Percentiles rank a stretch among this genome's conserved stretches.
phyloP scores from a whole-genome alignment of 129 eudicot species.

The Silybum marianum region DNA sequence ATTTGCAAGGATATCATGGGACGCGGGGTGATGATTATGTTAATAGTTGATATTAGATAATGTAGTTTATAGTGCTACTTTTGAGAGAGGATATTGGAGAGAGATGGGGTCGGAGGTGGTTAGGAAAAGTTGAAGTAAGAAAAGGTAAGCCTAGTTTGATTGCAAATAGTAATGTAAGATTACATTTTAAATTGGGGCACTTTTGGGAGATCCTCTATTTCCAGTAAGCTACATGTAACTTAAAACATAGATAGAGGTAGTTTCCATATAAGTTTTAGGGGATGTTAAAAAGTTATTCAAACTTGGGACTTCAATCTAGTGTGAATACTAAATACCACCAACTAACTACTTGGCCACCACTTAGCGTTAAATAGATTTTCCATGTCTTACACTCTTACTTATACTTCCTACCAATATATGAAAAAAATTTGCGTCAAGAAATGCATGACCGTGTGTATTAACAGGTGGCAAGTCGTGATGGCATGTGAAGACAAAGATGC shows the following conservation, averaged over 20 bases:
- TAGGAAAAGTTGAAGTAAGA: not conserved
- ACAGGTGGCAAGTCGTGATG: too few species aligned
- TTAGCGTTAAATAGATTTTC: not conserved
- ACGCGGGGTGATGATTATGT: not conserved
- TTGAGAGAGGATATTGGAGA: not conserved
- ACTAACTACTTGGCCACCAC: not conserved
- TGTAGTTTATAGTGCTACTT: not conserved
- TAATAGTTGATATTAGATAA: not conserved
- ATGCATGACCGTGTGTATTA: too few species aligned
- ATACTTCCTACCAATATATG: too few species aligned
- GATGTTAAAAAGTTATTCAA: not conserved
- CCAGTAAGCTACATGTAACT: not conserved
- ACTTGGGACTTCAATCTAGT: constrained; percentile 1
- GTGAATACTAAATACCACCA: not conserved
- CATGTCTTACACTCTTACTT: not conserved
- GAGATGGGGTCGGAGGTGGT: not conserved
- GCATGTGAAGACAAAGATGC: too few species aligned
- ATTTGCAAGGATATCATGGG: constrained; percentile 6
- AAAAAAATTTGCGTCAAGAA: too few species aligned
- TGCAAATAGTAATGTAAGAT: not conserved
- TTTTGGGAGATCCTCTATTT: not conserved
- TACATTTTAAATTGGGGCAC: not conserved
- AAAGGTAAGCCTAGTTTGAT: not conserved
- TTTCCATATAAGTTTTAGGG: not conserved
- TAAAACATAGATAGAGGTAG: not conserved